These are phyloP conservation scores for Puccinia horiana DNA, from an alignment of 1,284 basidiomycete species.

Conservation along the genomic window DNA sequence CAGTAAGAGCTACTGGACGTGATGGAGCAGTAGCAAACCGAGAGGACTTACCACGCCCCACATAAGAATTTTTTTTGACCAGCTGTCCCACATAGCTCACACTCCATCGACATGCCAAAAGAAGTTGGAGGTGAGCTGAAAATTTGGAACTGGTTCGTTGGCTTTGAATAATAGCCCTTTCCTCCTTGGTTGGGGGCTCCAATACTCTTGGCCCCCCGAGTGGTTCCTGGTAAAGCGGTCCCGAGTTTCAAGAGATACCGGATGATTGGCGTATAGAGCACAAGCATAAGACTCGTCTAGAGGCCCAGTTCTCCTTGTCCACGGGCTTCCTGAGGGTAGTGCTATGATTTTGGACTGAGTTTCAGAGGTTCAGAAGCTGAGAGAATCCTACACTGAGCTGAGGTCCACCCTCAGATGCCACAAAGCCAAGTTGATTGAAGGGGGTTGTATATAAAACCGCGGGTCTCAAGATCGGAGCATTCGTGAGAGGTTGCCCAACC, in stretches of 20 bases:
- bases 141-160: too few relatives aligned
- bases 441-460: background rate
- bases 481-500: constrained; percentile 57
- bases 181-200: constrained; percentile 75
- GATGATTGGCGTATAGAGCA: background rate
- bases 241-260: background rate
- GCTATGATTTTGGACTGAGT: background rate
- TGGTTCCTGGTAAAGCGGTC: background rate
- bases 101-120: constrained; percentile 60
- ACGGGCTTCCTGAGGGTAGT: background rate
- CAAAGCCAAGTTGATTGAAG: background rate
- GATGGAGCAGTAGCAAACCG: background rate
- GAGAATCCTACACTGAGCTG: background rate
- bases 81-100: constrained; percentile 25
- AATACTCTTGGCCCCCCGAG: constrained; percentile 62
- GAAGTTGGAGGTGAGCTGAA: too few relatives aligned
- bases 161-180: too few relatives aligned
- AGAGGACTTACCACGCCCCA: constrained; percentile 51
- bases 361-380: constrained; percentile 50
- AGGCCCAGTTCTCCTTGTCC: background rate
- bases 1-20: constrained; percentile 52
- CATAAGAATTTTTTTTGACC: constrained; percentile 45
- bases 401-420: background rate
- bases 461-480: constrained; percentile 64
- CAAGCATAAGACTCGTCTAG: background rate